These are phyloP conservation scores for Aspergillus tamarii DNA, from an alignment of 2,329 filamentous ascomycete species.

Conservation along the genomic window DNA sequence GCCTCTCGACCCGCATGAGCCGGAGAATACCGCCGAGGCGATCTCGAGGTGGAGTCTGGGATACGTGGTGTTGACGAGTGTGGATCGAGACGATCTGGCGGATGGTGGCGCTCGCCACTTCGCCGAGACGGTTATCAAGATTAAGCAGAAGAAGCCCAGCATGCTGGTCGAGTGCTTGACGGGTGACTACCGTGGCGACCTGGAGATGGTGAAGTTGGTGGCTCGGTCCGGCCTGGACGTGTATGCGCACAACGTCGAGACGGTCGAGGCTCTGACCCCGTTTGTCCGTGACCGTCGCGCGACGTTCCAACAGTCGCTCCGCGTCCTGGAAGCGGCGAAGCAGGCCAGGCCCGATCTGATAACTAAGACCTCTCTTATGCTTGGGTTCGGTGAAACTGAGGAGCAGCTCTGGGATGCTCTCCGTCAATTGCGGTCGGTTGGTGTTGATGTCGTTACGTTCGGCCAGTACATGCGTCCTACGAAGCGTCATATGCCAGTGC, in stretches of 20 bases:
- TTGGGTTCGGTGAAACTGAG: constrained; percentile 91
- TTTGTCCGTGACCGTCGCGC: constrained; percentile 87
- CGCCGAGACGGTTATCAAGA: constrained; percentile 89
- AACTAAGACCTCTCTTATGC: constrained; percentile 98
- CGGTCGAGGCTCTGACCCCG: constrained; percentile 85
- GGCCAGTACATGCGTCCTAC: constrained; percentile 99
- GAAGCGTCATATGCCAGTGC: constrained; percentile 95
- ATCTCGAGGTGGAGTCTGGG: constrained; percentile 90
- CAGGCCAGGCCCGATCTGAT: constrained; percentile 75
- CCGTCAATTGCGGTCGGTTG: constrained; percentile 73
- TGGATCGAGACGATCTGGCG: constrained; percentile 88
- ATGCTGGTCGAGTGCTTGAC: constrained; percentile 56
- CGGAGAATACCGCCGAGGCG: constrained; percentile 94
- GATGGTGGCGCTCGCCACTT: constrained; percentile 91
- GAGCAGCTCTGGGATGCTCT: constrained; percentile 80
- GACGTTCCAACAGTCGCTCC: constrained; percentile 82
- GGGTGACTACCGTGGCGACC: constrained; percentile 81
- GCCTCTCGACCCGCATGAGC: constrained; percentile 91
- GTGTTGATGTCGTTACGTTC: constrained; percentile 95
- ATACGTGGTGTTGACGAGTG: constrained; percentile 91
- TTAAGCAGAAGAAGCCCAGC: constrained; percentile 72
- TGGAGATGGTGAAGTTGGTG: constrained; percentile 84
- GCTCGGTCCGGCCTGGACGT: constrained; percentile 90
- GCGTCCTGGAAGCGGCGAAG: constrained; percentile 81
- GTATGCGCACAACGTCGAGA: constrained; percentile 97